Base-by-base conservation (phyloP, 192 early-diverging fungal genomes). In the Coemansia sp. region DNA sequence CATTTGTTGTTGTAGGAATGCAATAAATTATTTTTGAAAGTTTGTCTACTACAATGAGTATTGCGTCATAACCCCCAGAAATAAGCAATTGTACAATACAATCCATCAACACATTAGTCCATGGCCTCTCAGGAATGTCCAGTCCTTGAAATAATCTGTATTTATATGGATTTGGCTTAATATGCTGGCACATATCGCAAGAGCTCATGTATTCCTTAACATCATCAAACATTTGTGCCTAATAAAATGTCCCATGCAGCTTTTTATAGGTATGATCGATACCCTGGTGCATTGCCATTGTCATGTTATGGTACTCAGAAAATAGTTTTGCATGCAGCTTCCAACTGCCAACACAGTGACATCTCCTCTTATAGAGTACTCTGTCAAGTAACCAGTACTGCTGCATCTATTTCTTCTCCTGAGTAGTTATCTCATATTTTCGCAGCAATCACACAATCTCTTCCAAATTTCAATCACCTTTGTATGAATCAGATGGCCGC, bases 91-190 rank as follows among this genome's bases (percentile, higher is more conserved):
- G 33, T 0, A 32, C 36, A 8, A 72, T 63, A 50, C 58, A 63
- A 31, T 66, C 70, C 70, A 72, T 66, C 24, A 20, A 27, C 0
- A 72, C 29, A 17, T 61, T 42, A 1, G 51, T 30, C 63, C 63
- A 72, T 1, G 36, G 20, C 11, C 33, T 6, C 22, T 5, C 17
- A 4, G 32, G 21, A 14, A 63, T 57, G 0, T 36, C 27, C 6
- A 57, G 24, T 5, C 31, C 24, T 30, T 58, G 56, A 24, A 61
- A 46, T 4, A 30, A 31, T n/a, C 58, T 25, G 8, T 27, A 22
- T 19, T 22, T 50, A n/a, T 60, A 4, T 0, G 5, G 21, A 2
- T 4, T 50, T 19, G 54, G 19, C 29, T 57, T 66, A 24, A 19
- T 50, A 27, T 3, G 27, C 27, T 27, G 27, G 27, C 27, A 27